These are phyloP conservation scores for Atkinsonella hypoxylon DNA, from an alignment of 2,329 filamentous ascomycete species.

Conservation along the genomic window DNA sequence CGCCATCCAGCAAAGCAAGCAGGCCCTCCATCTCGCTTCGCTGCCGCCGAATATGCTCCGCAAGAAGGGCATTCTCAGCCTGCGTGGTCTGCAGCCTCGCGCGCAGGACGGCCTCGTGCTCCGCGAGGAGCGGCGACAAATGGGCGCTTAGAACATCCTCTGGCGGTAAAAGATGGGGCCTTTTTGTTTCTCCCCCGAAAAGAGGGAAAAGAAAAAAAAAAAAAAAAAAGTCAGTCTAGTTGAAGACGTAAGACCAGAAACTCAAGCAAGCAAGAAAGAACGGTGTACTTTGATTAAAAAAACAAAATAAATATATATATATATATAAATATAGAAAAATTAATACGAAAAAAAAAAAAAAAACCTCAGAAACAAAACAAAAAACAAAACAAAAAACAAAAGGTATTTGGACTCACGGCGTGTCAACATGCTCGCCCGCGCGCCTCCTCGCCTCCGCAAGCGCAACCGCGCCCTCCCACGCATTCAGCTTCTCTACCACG, in stretches of 20 bases:
- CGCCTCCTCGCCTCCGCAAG: slow-evolving; percentile 28
- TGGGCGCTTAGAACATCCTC: slow-evolving; percentile 41
- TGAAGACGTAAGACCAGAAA: too few relatives aligned
- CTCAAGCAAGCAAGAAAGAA: too few relatives aligned
- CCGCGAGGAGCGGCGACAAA: slow-evolving; percentile 37
- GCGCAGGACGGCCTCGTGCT: slow-evolving; percentile 44
- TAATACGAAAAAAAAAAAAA: background rate
- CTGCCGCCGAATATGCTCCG: slow-evolving; percentile 39
- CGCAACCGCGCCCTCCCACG: slow-evolving; percentile 42
- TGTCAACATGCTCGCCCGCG: background rate
- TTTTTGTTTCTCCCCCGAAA: too few relatives aligned
- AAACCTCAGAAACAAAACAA: background rate
- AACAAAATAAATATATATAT: background rate
- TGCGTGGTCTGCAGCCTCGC: slow-evolving; percentile 44
- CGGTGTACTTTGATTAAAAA: too few relatives aligned
- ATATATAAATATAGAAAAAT: background rate
- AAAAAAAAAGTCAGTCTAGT: too few relatives aligned
- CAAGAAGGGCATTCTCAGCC: slow-evolving; percentile 42
- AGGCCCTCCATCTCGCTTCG: slow-evolving; percentile 41
- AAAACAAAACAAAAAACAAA: slow-evolving; percentile 22
- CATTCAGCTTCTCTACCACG: slow-evolving; percentile 46
- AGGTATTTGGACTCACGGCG: background rate
- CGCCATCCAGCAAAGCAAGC: slow-evolving; percentile 35
- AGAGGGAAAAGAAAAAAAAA: too few relatives aligned
- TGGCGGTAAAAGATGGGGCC: slow-evolving; percentile 45